Percentiles rank a stretch among this genome's conserved stretches.
Evolutionary conservation across 768 basidiomycete genomes (phyloP).

Genomic region (Suillus ampliporus): DNA sequence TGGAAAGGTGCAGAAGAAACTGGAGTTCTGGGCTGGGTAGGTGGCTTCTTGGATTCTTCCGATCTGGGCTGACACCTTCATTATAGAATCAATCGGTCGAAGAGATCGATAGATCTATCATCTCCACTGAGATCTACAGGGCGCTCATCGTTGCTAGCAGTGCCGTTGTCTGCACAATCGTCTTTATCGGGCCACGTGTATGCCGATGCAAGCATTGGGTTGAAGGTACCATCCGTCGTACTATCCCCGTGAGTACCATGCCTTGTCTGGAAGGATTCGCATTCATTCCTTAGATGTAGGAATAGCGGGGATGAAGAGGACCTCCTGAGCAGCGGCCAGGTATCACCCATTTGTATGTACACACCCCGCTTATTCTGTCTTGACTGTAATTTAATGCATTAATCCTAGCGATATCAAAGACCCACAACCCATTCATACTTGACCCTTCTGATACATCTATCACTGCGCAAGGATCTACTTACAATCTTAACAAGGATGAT

Average conservation of each 20-base stretch:
- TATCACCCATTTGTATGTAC: conserved; percentile 69
- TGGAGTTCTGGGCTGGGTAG: conserved; percentile 56
- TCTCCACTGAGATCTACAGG: conserved; percentile 28
- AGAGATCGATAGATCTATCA: conserved; percentile 32
- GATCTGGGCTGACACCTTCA: conserved; percentile 15
- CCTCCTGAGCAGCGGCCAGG: conserved; percentile 78
- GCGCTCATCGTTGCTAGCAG: conserved; percentile 34
- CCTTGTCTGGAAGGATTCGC: not conserved
- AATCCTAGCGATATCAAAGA: conserved; percentile 29
- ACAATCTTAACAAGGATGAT: conserved; percentile 6
- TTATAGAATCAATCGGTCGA: conserved; percentile 41
- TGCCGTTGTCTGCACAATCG: conserved; percentile 40
- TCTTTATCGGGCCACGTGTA: conserved; percentile 39
- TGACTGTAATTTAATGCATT: conserved; percentile 12
- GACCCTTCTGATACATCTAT: conserved; percentile 32
- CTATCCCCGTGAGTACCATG: conserved; percentile 42
- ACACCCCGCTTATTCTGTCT: not conserved
- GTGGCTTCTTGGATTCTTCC: conserved; percentile 22
- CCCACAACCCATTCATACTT: conserved; percentile 28
- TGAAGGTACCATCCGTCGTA: conserved; percentile 45
- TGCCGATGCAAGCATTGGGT: conserved; percentile 31
- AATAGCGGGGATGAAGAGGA: conserved; percentile 61
- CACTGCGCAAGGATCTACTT: conserved; percentile 4
- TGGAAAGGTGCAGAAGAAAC: conserved; percentile 50
- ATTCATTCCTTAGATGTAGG: conserved; percentile 24